Conservation (phyloP, 1,284 basidiomycete species). For the Heterobasidion parviporum region DNA sequence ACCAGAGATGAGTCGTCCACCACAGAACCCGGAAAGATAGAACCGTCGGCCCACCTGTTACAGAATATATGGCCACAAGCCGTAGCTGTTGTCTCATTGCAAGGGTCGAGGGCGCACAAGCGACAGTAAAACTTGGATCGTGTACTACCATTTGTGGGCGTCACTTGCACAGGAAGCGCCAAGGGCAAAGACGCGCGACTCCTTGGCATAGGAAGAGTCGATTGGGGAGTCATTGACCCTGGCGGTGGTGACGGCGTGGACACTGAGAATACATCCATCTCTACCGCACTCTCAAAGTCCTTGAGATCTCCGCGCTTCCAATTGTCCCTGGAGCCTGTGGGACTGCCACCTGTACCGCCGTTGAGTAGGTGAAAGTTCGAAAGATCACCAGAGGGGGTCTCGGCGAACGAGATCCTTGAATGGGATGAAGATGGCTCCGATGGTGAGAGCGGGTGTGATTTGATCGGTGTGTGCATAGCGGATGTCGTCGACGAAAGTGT, state of each 20-base stretch:
- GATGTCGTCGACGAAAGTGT: background rate
- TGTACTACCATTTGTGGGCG: background rate
- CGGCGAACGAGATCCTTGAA: slow-evolving; percentile 10
- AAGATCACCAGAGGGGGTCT: slow-evolving; percentile 12
- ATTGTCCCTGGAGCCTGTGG: background rate
- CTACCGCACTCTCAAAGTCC: background rate
- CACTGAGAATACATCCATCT: background rate
- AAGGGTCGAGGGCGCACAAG: slow-evolving; percentile 9
- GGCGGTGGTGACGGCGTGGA: background rate
- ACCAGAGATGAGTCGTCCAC: too few relatives aligned
- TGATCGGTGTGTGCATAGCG: background rate
- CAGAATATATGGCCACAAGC: slow-evolving; percentile 14
- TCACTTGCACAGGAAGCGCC: background rate
- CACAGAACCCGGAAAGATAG: too few relatives aligned
- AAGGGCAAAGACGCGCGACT: background rate
- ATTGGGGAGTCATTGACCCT: background rate
- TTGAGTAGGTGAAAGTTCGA: slow-evolving; percentile 12
- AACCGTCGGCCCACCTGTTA: background rate
- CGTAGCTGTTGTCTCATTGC: slow-evolving; percentile 10
- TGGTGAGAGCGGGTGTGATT: background rate
- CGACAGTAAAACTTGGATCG: slow-evolving; percentile 9
- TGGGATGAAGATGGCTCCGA: slow-evolving; percentile 5
- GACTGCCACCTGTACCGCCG: slow-evolving; percentile 5
- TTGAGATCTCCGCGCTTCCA: background rate
- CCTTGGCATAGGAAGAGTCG: background rate